Conservation (phyloP, 1,284 basidiomycete genomes). For the Athelia sp. region DNA sequence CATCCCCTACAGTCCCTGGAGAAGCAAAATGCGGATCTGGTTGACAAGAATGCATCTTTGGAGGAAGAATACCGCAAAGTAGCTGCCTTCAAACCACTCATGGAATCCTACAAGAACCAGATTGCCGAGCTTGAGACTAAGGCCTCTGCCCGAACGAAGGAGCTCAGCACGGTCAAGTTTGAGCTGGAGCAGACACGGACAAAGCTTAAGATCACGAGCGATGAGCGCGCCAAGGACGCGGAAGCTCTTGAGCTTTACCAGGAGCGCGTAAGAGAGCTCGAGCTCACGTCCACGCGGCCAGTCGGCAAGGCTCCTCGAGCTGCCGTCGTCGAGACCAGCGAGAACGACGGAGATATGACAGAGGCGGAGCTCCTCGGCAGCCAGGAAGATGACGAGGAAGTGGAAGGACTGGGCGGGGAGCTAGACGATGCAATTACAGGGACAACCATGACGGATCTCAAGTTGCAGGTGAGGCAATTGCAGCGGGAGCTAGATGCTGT, state of each 20-base stretch:
- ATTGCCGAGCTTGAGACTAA: constrained; percentile 80
- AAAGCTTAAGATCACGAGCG: constrained; percentile 63
- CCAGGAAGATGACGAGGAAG: constrained; percentile 36
- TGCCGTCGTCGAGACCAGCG: constrained; percentile 14
- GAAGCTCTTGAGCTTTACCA: constrained; percentile 88
- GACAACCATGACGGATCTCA: constrained; percentile 88
- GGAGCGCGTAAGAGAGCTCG: constrained; percentile 88
- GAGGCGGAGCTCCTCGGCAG: constrained; percentile 34
- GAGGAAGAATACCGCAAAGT: constrained; percentile 91
- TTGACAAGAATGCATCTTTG: constrained; percentile 86
- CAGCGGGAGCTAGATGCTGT: constrained; percentile 77
- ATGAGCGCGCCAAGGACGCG: constrained; percentile 73
- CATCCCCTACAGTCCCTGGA: constrained; percentile 67
- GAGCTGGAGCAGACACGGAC: constrained; percentile 73
- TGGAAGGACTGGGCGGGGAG: constrained; percentile 73
- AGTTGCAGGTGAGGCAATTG: constrained; percentile 81
- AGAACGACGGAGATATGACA: constrained; percentile 27
- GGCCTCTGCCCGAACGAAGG: constrained; percentile 55
- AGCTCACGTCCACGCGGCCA: constrained; percentile 55
- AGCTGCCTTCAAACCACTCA: constrained; percentile 80
- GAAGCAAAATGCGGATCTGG: constrained; percentile 87
- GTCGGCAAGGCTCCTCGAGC: constrained; percentile 17
- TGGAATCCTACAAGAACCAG: constrained; percentile 91
- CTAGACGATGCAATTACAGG: constrained; percentile 82
- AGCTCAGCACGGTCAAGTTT: constrained; percentile 68